Evolutionary conservation across 1,139 yeast genomes (phyloP).

Genomic region (Petasospora rhodanensis): DNA sequence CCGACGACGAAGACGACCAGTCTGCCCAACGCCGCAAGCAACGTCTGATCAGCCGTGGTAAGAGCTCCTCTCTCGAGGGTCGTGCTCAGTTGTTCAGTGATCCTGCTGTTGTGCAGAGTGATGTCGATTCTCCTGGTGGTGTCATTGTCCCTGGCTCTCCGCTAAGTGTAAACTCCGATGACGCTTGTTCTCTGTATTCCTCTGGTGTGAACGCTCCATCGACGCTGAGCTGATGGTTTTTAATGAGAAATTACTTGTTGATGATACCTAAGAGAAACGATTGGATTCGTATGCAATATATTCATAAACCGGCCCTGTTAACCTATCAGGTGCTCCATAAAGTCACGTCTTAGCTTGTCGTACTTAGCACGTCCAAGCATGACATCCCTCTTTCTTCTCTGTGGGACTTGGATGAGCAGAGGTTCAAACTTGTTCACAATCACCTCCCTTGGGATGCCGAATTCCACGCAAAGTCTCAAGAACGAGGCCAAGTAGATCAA

Average conservation of each 20-base stretch:
- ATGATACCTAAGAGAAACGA: too few species aligned
- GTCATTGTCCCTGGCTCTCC: slow-evolving; percentile 24
- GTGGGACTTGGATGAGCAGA: slow-evolving; percentile 28
- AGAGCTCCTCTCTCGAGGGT: slow-evolving; percentile 1
- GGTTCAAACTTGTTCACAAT: slow-evolving; percentile 27
- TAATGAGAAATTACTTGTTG: too few species aligned
- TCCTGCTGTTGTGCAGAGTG: slow-evolving; percentile 6
- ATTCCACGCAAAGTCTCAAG: slow-evolving; percentile 29
- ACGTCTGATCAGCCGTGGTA: slow-evolving; percentile 21
- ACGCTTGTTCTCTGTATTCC: slow-evolving; percentile 16
- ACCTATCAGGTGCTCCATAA: slow-evolving; percentile 22
- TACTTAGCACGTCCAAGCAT: slow-evolving; percentile 21
- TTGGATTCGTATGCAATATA: too few species aligned
- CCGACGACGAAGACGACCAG: slow-evolving; percentile 20
- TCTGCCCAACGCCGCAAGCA: slow-evolving; percentile 23
- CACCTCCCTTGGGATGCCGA: slow-evolving; percentile 22
- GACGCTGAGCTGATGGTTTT: too few species aligned
- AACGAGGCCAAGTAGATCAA: slow-evolving; percentile 36
- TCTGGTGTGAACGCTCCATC: slow-evolving; percentile 9
- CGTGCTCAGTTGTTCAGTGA: slow-evolving; percentile 5
- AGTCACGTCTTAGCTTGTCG: slow-evolving; percentile 25
- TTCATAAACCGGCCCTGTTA: too few species aligned
- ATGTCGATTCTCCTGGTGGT: slow-evolving; percentile 24
- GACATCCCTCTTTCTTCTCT: slow-evolving; percentile 21
- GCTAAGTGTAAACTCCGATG: slow-evolving; percentile 19